phyloP scores from a whole-genome alignment of 371 early-diverging fungal genomes.

The Rhizopus stolonifer region DNA sequence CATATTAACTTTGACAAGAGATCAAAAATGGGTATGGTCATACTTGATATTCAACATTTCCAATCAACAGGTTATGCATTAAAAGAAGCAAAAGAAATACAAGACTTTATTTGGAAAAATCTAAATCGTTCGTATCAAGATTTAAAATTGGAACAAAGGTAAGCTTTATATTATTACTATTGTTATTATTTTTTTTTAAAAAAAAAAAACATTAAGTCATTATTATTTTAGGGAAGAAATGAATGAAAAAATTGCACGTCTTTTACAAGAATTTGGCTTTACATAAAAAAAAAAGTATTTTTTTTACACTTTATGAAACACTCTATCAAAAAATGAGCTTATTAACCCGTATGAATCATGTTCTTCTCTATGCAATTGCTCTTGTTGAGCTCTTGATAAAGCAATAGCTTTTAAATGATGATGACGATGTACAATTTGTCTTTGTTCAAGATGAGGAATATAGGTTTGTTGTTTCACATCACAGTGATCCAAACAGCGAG shows the following conservation, averaged over 20 bases:
- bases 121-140: conserved; percentile 64
- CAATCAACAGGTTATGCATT: conserved; percentile 82
- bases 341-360: background rate
- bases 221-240: conserved; percentile 67
- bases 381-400: conserved; percentile 5
- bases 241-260: conserved; percentile 84
- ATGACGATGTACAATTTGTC: conserved; percentile 21
- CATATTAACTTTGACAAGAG: conserved; percentile 92
- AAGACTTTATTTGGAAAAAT: conserved; percentile 72
- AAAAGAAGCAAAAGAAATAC: conserved; percentile 76
- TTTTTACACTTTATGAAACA: conserved; percentile 6
- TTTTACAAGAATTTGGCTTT: conserved; percentile 85
- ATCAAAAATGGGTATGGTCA: conserved; percentile 80
- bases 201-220: background rate
- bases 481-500: conserved; percentile 23
- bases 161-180: too few relatives aligned
- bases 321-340: conserved; percentile 8
- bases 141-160: conserved; percentile 69
- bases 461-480: background rate
- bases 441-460: conserved; percentile 21
- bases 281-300: conserved; percentile 39
- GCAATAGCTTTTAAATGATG: conserved; percentile 23
- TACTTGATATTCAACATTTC: conserved; percentile 89
- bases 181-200: background rate
- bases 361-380: background rate